Base-by-base conservation (phyloP, 768 basidiomycete genomes). In the Floccularia luteovirens region DNA sequence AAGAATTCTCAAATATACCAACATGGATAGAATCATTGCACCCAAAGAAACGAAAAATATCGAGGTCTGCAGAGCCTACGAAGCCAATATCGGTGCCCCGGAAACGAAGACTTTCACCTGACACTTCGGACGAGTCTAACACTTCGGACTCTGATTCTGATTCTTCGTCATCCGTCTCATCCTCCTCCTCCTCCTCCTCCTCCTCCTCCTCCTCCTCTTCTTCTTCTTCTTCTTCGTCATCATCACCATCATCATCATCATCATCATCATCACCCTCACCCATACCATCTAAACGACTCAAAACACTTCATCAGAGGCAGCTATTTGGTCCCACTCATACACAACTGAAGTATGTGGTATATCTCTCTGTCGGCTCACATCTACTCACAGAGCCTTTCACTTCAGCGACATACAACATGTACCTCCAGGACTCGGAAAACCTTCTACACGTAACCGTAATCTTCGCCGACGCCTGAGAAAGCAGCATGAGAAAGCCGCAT, bases 401-500 rank as follows among this genome's bases (percentile, higher is more conserved):
- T n/a, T 17, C 8, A 28, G 27, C 27, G 27, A n/a, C n/a, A n/a
- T 28, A 28, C 27, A 28, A 14, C 8, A 28, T 25, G 46, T 55
- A 41, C 30, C 47, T 20, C 40, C 57, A 31, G 43, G 54, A 39
- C 31, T 41, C 30, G 46, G 53, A 22, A 45, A 46, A 16, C 23
- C 38, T 4, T 39, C 47, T 39, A 45, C 49, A 4, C 49, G 46
- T 24, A 36, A 42, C 27, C 32, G 39, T 20, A 48, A 45, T 24
- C 35, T 24, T 17, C 48, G 40, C 14, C 30, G 31, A 38, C 36
- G 47, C 31, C 24, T 48, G 14, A 49, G 47, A 49, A 47, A 49
- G 27, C 27, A n/a, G n/a, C n/a, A n/a, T n/a, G n/a, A n/a, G 4
- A 79, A 82, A 49, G 52, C 61, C 2, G 51, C 70, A 1, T 72